A percentile compares a stretch with the other conserved stretches of the same genome.
phyloP scores from a whole-genome alignment of 1,284 basidiomycete species.

The Sanghuangporus sanghuang region DNA sequence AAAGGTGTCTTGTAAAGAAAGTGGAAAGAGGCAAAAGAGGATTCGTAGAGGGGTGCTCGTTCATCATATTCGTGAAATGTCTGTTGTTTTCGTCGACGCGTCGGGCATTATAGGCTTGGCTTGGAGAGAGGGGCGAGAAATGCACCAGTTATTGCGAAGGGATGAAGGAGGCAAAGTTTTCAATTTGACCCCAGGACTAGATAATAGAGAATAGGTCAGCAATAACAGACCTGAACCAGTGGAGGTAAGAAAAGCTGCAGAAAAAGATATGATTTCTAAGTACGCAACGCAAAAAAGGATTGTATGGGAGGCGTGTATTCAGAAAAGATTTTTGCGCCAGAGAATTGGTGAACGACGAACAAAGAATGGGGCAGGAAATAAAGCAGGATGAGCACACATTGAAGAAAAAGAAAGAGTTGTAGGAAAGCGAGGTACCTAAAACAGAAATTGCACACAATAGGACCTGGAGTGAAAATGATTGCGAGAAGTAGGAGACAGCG shows the following conservation, averaged over 20 bases:
- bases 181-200: not conserved
- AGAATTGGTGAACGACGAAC: not conserved
- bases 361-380: not conserved
- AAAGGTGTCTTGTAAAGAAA: not conserved
- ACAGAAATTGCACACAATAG: not conserved
- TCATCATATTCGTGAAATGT: conserved; percentile 12
- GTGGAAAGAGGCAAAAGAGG: not conserved
- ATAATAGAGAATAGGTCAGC: not conserved
- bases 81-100: conserved; percentile 5
- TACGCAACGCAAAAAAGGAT: not conserved
- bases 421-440: not conserved
- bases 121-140: not conserved
- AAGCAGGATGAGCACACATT: not conserved
- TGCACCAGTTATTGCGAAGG: not conserved
- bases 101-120: conserved; percentile 1
- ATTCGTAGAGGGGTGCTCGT: conserved; percentile 2
- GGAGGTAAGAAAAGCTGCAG: not conserved
- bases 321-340: not conserved
- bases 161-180: not conserved
- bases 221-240: not conserved
- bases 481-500: not conserved
- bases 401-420: not conserved
- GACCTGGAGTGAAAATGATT: not conserved
- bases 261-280: not conserved
- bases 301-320: not conserved